A percentile compares a stretch with the other conserved stretches of the same genome.
These are phyloP conservation scores for Fraxinus floribunda DNA, from an alignment of 305 asterid species.

Conservation along the genomic window DNA sequence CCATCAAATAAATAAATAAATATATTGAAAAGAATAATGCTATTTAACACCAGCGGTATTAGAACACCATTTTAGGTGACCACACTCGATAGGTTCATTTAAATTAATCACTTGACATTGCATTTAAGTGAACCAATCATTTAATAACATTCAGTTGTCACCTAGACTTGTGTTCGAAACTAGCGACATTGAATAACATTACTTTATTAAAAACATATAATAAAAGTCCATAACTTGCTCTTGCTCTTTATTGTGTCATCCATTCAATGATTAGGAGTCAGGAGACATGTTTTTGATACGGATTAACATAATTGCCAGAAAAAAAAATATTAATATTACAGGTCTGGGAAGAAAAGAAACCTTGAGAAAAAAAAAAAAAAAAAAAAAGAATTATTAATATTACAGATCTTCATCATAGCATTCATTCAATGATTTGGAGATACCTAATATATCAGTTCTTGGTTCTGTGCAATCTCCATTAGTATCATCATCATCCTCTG, in stretches of 20 bases:
- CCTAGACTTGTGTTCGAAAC: too few relatives aligned
- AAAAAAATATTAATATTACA: background rate
- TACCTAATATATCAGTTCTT: slow-evolving; percentile 30
- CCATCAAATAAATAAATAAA: too few relatives aligned
- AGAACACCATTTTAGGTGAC: too few relatives aligned
- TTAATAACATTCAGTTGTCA: too few relatives aligned
- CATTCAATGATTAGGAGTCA: background rate
- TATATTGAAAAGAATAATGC: background rate
- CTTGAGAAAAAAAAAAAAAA: background rate
- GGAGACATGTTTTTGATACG: background rate
- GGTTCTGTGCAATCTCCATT: slow-evolving; percentile 9
- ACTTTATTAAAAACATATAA: background rate
- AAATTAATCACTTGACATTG: background rate
- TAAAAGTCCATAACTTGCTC: background rate
- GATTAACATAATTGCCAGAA: background rate
- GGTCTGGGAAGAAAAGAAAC: background rate
- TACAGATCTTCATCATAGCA: slow-evolving; percentile 44
- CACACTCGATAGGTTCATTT: too few relatives aligned
- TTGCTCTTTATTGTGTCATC: background rate
- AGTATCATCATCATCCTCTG: slow-evolving; percentile 22
- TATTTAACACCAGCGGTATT: too few relatives aligned
- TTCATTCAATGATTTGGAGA: slow-evolving; percentile 60
- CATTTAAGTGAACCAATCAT: too few relatives aligned
- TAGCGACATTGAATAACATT: too few relatives aligned
- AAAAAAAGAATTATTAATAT: background rate